These are phyloP conservation scores for Penicillium griseofulvum DNA, from an alignment of 2,329 filamentous ascomycete species.

Conservation along the genomic window DNA sequence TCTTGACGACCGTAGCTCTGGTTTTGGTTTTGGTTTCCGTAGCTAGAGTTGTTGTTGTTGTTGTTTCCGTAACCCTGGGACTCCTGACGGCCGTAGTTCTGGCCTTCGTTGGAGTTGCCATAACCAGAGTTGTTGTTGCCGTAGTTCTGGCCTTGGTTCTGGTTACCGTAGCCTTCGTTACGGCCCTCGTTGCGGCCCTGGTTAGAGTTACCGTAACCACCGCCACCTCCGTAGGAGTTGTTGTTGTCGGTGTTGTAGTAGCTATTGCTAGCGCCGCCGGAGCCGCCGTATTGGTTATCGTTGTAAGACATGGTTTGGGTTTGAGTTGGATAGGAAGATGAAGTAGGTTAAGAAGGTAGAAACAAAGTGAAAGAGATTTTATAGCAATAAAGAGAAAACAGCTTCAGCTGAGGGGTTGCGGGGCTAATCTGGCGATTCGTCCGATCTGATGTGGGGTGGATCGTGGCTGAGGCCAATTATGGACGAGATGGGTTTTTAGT, in stretches of 20 bases:
- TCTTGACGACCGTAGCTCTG: constrained; percentile 6
- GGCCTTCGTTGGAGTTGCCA: constrained; percentile 16
- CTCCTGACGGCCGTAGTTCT: constrained; percentile 17
- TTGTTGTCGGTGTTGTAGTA: constrained; percentile 26
- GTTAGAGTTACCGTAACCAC: background rate
- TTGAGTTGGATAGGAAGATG: background rate
- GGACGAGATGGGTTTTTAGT: background rate
- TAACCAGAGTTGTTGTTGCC: constrained; percentile 5
- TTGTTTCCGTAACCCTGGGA: constrained; percentile 1
- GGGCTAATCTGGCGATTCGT: background rate
- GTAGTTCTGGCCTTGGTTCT: constrained; percentile 14
- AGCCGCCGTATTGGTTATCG: constrained; percentile 21
- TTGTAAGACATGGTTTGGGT: constrained; percentile 22
- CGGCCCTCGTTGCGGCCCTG: constrained; percentile 6
- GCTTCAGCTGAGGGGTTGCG: constrained; percentile 10
- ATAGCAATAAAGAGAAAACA: constrained; percentile 3
- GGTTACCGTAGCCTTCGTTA: background rate
- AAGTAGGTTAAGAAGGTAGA: background rate
- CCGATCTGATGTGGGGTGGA: background rate
- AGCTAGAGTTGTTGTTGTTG: background rate
- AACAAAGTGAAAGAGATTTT: background rate
- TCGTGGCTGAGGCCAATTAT: background rate
- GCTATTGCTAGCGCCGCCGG: constrained; percentile 18
- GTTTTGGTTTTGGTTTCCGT: background rate
- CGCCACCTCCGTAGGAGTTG: background rate